These are phyloP conservation scores for Akanthomyces uredinophilus DNA, from an alignment of 2,329 filamentous ascomycete species.

Conservation along the genomic window DNA sequence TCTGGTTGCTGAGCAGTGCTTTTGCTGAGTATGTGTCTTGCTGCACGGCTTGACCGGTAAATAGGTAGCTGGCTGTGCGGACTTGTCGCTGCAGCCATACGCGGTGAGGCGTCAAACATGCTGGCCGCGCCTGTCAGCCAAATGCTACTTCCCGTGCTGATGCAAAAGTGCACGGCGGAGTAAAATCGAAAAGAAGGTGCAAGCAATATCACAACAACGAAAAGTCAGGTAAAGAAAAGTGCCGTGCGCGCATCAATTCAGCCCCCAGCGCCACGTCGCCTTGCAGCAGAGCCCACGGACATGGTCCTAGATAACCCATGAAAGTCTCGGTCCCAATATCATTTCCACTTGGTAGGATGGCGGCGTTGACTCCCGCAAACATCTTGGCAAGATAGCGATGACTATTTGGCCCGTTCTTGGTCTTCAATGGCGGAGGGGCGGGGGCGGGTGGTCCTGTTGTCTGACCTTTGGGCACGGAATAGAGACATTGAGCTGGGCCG, in stretches of 20 bases:
- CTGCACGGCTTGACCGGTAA: background rate
- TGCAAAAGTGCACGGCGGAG: too few relatives aligned
- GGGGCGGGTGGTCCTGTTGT: background rate
- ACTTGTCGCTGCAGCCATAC: too few relatives aligned
- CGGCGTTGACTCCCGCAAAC: too few relatives aligned
- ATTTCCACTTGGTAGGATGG: background rate
- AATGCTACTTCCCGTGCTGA: background rate
- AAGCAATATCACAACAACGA: too few relatives aligned
- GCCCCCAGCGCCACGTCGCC: background rate
- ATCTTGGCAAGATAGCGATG: background rate
- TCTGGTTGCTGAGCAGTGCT: background rate
- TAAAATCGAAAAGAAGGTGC: too few relatives aligned
- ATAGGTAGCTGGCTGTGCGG: too few relatives aligned
- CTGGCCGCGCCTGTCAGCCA: background rate
- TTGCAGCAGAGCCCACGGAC: background rate
- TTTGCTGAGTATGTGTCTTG: background rate
- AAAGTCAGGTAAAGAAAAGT: background rate
- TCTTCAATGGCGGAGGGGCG: background rate
- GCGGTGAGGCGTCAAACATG: too few relatives aligned
- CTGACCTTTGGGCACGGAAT: background rate
- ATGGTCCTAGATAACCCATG: background rate
- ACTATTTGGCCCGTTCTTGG: background rate
- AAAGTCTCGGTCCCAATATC: background rate
- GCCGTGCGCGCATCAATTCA: background rate
- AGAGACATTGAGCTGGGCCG: constrained; percentile 3